These are phyloP conservation scores for Suillus placidus DNA, from an alignment of 768 basidiomycete genomes.

Conservation along the genomic window DNA sequence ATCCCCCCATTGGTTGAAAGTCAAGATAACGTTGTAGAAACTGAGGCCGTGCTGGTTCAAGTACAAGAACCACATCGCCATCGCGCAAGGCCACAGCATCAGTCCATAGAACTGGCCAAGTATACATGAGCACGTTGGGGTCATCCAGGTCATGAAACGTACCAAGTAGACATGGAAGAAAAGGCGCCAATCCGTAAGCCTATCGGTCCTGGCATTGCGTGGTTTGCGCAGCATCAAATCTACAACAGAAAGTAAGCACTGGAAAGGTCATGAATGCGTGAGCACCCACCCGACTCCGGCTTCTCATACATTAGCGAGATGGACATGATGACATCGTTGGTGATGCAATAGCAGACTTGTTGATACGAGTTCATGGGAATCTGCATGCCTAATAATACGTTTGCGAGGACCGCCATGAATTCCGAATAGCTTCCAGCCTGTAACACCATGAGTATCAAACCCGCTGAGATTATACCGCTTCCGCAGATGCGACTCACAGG, in stretches of 20 bases:
- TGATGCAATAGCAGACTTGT: conserved; percentile 50
- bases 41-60: conserved; percentile 38
- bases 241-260: conserved; percentile 11
- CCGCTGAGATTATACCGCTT: background rate
- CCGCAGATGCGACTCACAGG: conserved; percentile 23
- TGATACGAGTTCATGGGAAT: conserved; percentile 50
- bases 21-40: conserved; percentile 40
- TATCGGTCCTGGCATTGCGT: conserved; percentile 46
- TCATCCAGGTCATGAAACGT: conserved; percentile 21
- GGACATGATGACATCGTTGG: conserved; percentile 46
- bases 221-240: conserved; percentile 45
- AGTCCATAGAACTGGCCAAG: conserved; percentile 42
- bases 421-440: conserved; percentile 52
- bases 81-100: conserved; percentile 47
- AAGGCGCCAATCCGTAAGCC: conserved; percentile 50
- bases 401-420: conserved; percentile 51
- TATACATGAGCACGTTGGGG: background rate
- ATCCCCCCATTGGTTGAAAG: conserved; percentile 41
- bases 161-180: conserved; percentile 52
- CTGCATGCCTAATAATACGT: conserved; percentile 55
- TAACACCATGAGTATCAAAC: conserved; percentile 5
- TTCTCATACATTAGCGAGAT: conserved; percentile 47
- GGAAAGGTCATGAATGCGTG: background rate
- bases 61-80: conserved; percentile 45
- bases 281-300: conserved; percentile 38